A percentile compares a stretch with the other conserved stretches of the same genome.
Conservation (phyloP, 768 basidiomycete genomes). For the Psilocybe sp. region DNA sequence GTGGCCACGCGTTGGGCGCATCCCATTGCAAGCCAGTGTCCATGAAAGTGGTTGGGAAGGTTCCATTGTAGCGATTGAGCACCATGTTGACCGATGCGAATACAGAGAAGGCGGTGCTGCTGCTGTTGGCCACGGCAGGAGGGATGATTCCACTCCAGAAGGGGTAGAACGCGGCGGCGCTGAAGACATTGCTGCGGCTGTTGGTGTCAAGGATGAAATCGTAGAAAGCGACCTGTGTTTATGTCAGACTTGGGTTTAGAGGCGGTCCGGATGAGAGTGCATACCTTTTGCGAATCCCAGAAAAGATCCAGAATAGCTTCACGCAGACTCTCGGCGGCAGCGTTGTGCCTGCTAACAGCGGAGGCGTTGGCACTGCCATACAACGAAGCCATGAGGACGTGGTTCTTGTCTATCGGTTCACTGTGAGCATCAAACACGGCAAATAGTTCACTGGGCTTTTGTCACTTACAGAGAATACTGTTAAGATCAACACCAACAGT, state of each 20-base stretch:
- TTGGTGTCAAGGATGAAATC: constrained; percentile 81
- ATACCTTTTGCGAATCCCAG: constrained; percentile 73
- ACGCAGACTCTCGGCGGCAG: constrained; percentile 55
- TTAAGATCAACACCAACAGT: constrained; percentile 79
- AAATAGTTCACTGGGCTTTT: neutral
- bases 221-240: constrained; percentile 71
- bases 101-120: constrained; percentile 60
- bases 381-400: constrained; percentile 55
- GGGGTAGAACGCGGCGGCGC: constrained; percentile 79
- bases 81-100: constrained; percentile 79
- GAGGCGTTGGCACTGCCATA: constrained; percentile 47
- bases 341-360: constrained; percentile 46
- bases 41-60: constrained; percentile 77
- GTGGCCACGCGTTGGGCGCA: constrained; percentile 87
- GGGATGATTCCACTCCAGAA: constrained; percentile 88
- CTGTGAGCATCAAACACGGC: too few species aligned
- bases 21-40: constrained; percentile 86
- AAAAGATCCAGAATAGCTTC: constrained; percentile 79
- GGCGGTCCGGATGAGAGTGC: neutral
- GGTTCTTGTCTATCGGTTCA: constrained; percentile 54
- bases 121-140: constrained; percentile 53
- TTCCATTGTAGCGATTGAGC: constrained; percentile 84
- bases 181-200: constrained; percentile 61
- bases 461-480: constrained; percentile 72
- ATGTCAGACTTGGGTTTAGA: neutral